Evolutionary conservation across 257 asterid genomes (phyloP), one percentile per base, ranked within the genome.

Genomic region (Solanum infundibuliforme): DNA sequence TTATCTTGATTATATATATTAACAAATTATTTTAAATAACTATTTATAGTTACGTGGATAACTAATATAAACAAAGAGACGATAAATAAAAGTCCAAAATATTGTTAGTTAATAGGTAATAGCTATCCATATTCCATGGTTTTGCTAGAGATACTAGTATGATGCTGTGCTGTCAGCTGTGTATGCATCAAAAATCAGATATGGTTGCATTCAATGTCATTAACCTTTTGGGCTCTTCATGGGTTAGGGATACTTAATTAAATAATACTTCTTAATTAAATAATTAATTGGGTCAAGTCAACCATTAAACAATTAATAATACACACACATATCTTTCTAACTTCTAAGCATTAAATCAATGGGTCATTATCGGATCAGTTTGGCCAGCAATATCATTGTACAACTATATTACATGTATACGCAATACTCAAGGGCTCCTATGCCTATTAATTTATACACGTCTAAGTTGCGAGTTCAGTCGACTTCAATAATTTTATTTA

Each of bases 191-290:
- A 34, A 48, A 73, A 58, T 58, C 55, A 84, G 35, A 25, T 79
- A 43, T 82, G 68, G 85, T 74, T 86, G 72, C 73, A 74, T 69
- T 32, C 88, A 86, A 66, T 86, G 87, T 86, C 85, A 82, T 87
- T 86, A 87, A 87, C 92, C 89, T 87, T 90, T 79, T 83, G 90
- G 81, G 41, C 23, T 34, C 29, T 60, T 76, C 25, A 36, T 86
- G 90, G 91, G 91, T 71, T 91, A 83, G 14, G 34, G 12, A 35
- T 34, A 73, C 25, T 36, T 74, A 74, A 36, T 75, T 38, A 75
- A 75, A 21, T 23, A 38, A 76, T 39, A 41, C 48, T 11, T 41
- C 25, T 36, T 74, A 74, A 38, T 75, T 38, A 76, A 76, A 11
- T 12, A 12, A 77, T 25, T 77, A 25, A 27, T 48, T 31, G 10